A percentile compares a stretch with the other conserved stretches of the same genome.
Evolutionary conservation across 2,329 filamentous ascomycete genomes (phyloP).

Genomic region (Fonsecaea monophora): DNA sequence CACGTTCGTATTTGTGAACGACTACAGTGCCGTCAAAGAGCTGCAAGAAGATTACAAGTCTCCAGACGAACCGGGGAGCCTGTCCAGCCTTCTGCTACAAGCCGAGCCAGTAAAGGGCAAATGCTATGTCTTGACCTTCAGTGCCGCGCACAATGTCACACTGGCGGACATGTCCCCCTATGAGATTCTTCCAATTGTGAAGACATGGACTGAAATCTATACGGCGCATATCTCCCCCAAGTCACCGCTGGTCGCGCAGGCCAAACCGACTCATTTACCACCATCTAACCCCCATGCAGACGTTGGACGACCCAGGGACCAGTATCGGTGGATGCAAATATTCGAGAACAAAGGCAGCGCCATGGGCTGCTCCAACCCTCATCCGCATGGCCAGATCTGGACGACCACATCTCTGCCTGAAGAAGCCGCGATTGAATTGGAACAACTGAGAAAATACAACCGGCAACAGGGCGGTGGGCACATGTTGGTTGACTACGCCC

Average conservation of each 20-base stretch:
- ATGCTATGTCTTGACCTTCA: constrained; percentile 97
- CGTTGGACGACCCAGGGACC: constrained; percentile 66
- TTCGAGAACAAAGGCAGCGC: constrained; percentile 98
- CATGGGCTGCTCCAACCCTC: constrained; percentile 98
- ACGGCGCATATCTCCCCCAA: constrained; percentile 76
- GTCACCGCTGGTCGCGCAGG: constrained; percentile 65
- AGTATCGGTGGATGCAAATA: constrained; percentile 97
- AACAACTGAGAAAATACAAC: constrained; percentile 79
- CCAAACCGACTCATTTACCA: constrained; percentile 55
- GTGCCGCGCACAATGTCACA: constrained; percentile 85
- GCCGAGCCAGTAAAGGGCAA: constrained; percentile 89
- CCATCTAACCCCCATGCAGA: constrained; percentile 54
- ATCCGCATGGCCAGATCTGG: constrained; percentile 97
- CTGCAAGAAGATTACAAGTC: constrained; percentile 77
- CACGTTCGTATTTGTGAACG: constrained; percentile 95
- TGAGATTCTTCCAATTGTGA: constrained; percentile 81
- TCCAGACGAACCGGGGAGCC: constrained; percentile 52
- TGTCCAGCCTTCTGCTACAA: constrained; percentile 77
- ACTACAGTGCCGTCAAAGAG: constrained; percentile 96
- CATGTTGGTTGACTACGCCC: constrained; percentile 84
- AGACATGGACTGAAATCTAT: constrained; percentile 93
- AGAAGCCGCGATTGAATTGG: constrained; percentile 80
- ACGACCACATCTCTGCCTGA: constrained; percentile 89
- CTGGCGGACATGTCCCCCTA: constrained; percentile 82
- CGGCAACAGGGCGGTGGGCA: constrained; percentile 74